These are phyloP conservation scores for Magnaporthiopsis poae DNA, from an alignment of 2,329 filamentous ascomycete genomes.

Conservation along the genomic window DNA sequence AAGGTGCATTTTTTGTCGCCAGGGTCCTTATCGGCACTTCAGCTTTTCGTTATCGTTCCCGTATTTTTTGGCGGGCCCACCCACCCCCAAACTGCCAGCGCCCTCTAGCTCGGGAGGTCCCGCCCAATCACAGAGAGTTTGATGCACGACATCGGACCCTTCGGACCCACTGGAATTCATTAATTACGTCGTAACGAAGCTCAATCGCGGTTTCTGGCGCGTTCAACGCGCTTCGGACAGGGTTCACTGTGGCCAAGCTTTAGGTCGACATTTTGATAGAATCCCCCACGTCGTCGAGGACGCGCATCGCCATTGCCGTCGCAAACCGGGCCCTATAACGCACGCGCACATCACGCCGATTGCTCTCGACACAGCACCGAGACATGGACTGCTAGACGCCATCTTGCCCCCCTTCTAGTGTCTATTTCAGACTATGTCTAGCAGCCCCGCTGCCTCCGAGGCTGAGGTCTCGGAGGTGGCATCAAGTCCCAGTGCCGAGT, in stretches of 20 bases:
- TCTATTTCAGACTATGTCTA: not conserved
- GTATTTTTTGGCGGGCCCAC: not conserved
- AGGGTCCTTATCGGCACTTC: not conserved
- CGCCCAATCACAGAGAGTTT: not conserved
- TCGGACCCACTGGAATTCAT: not conserved
- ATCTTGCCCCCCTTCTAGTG: not conserved
- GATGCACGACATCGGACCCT: not conserved
- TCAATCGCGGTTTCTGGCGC: not conserved
- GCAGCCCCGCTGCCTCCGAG: not conserved
- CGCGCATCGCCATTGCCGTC: not conserved
- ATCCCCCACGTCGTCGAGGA: not conserved
- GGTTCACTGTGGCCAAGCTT: not conserved
- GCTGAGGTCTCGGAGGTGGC: not conserved
- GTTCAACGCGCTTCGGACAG: not conserved
- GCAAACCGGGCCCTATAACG: not conserved
- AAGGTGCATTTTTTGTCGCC: not conserved
- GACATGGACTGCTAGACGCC: not conserved
- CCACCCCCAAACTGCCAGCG: not conserved
- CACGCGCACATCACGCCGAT: too few relatives aligned
- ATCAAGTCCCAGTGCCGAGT: slow-evolving; percentile 2
- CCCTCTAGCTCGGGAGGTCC: not conserved
- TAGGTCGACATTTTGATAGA: not conserved
- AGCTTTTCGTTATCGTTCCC: not conserved
- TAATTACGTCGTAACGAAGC: not conserved
- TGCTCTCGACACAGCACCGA: not conserved